Conservation (phyloP, 805 yeast genomes). For the Teunomyces cretensis region DNA sequence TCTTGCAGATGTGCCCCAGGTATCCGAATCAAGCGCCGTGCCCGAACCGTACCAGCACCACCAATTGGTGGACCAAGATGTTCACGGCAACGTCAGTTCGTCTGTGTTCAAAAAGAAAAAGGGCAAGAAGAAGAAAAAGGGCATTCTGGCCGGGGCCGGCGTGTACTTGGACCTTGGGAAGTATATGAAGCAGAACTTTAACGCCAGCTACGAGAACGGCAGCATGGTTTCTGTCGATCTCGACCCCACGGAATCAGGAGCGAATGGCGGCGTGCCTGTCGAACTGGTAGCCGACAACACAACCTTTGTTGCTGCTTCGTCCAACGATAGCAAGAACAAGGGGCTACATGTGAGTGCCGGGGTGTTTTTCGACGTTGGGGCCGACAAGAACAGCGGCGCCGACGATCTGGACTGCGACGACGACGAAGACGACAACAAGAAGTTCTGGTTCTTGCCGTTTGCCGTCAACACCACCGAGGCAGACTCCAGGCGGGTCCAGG, state of each 20-base stretch:
- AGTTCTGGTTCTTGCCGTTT: too few species aligned
- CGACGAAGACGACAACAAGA: too few species aligned
- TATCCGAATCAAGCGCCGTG: too few species aligned
- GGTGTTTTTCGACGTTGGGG: constrained; percentile 8
- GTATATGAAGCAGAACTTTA: neutral
- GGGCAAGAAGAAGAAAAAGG: neutral
- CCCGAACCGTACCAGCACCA: neutral
- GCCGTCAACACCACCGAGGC: neutral
- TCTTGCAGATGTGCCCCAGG: neutral
- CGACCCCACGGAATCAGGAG: too few species aligned
- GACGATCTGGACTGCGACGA: neutral
- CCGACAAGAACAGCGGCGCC: neutral
- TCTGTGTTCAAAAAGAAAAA: neutral
- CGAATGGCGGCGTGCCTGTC: too few species aligned
- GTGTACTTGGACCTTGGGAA: neutral
- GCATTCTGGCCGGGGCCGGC: neutral
- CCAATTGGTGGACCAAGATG: neutral
- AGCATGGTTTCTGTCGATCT: neutral
- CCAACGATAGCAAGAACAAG: neutral
- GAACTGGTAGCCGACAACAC: neutral
- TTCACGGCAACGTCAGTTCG: neutral
- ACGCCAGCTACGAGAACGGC: neutral
- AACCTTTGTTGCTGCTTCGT: neutral
- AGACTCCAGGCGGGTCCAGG: neutral
- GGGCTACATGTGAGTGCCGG: constrained; percentile 9